phyloP scores from a whole-genome alignment of 1,284 basidiomycete species.

The Fistulinella staudtii region DNA sequence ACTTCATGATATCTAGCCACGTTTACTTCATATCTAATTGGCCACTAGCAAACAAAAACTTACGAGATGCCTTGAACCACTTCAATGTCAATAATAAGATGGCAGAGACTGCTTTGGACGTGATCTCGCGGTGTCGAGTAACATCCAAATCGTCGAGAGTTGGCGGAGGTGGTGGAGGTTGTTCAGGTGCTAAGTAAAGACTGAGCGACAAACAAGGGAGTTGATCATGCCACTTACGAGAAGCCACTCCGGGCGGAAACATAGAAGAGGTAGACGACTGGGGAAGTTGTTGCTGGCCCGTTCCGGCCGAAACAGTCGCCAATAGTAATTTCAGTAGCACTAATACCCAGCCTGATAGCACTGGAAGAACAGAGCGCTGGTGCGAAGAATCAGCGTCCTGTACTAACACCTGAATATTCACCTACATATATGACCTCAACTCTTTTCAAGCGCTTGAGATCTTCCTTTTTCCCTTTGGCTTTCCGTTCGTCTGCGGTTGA shows the following conservation, averaged over 20 bases:
- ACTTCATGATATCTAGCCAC: constrained; percentile 89
- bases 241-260: constrained; percentile 66
- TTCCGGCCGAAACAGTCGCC: constrained; percentile 82
- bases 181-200: constrained; percentile 50
- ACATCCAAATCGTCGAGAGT: constrained; percentile 95
- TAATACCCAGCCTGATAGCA: constrained; percentile 82
- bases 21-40: constrained; percentile 3
- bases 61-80: constrained; percentile 98
- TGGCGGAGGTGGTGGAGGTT: constrained; percentile 63
- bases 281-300: constrained; percentile 49
- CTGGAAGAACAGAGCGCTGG: constrained; percentile 75
- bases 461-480: constrained; percentile 67
- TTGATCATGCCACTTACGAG: constrained; percentile 49
- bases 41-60: constrained; percentile 31
- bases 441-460: constrained; percentile 79
- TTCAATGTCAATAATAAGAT: constrained; percentile 89
- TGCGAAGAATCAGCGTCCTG: constrained; percentile 4
- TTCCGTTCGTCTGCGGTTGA: constrained; percentile 54
- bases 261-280: constrained; percentile 59
- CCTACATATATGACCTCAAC: constrained; percentile 91
- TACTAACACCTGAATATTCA: neutral
- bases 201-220: constrained; percentile 3
- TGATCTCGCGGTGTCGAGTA: constrained; percentile 94
- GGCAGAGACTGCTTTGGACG: constrained; percentile 94
- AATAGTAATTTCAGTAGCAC: constrained; percentile 86